Evolutionary conservation across 352 stramenopile genomes (phyloP), one percentile per base, ranked within the genome.

Genomic region (Halophytophthora polymorphica): DNA sequence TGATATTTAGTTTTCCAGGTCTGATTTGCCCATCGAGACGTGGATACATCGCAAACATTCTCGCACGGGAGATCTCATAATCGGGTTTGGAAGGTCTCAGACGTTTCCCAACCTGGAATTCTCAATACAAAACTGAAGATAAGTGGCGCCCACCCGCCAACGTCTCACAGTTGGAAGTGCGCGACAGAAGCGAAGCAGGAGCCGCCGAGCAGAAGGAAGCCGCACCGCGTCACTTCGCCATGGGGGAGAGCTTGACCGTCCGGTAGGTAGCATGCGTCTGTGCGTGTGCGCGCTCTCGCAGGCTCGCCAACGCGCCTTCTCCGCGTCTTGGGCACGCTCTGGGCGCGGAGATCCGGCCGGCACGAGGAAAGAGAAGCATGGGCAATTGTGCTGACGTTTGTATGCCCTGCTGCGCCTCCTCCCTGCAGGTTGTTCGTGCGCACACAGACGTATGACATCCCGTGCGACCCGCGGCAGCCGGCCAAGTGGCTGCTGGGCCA

Each of bases 381-480:
- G 35, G 5, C 12, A 17, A 28, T 7, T 12, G 6, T 53, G 33
- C 35, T 53, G 42, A 33, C 11, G n/a, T 8, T 6, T 18, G 15
- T 25, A 29, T 29, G 42, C 34, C 34, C 29, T 47, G 1, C 19
- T 37, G 15, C 33, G 6, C 13, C 33, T 5, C 18, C 23, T 17
- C 13, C 33, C 28, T 2, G 35, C 42, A 90, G 80, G 31, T 56
- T 93, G 14, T 88, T 90, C 58, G 78, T 91, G 45, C 68, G 69
- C 47, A 88, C 82, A 29, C 83, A 88, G 69, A 90, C 80, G 62
- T 89, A 90, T 63, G 80, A 93, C 49, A 88, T 93, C 50, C 71
- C 80, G 39, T 91, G 83, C 56, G 77, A 93, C 49, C 73, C 83
- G 40, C 76, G 68, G 22, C 73, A 88, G 47, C 68, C 78, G 0